A percentile compares a stretch with the other conserved stretches of the same genome.
These are phyloP conservation scores for Cladosporium sp. DNA, from an alignment of 2,329 filamentous ascomycete genomes.

Conservation along the genomic window DNA sequence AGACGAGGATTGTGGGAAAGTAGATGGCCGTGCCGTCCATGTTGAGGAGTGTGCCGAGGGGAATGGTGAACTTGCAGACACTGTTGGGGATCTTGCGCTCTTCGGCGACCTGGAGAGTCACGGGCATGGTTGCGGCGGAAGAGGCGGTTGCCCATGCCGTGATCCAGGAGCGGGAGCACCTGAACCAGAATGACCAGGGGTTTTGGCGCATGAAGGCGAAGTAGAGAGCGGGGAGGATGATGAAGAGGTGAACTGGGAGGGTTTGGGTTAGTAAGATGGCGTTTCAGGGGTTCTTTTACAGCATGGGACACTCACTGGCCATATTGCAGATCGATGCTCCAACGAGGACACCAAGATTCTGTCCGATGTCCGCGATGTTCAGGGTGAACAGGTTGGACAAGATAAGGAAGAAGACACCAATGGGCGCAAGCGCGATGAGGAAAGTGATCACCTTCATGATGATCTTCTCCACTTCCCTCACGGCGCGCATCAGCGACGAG, in stretches of 20 bases:
- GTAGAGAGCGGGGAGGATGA: slow-evolving; percentile 44
- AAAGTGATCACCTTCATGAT: slow-evolving; percentile 45
- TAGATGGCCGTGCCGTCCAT: slow-evolving; percentile 55
- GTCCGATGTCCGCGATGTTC: slow-evolving; percentile 44
- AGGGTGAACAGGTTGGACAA: slow-evolving; percentile 49
- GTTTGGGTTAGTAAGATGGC: neutral
- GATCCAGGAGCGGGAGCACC: slow-evolving; percentile 48
- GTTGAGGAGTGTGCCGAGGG: slow-evolving; percentile 47
- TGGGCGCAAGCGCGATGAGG: slow-evolving; percentile 47
- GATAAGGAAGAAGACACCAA: slow-evolving; percentile 53
- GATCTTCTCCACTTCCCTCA: slow-evolving; percentile 46
- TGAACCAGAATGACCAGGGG: slow-evolving; percentile 46
- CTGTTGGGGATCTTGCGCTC: slow-evolving; percentile 40
- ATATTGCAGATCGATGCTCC: slow-evolving; percentile 44
- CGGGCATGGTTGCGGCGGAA: slow-evolving; percentile 49
- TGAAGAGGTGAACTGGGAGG: slow-evolving; percentile 37
- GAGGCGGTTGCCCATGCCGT: slow-evolving; percentile 53
- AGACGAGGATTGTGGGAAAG: slow-evolving; percentile 50
- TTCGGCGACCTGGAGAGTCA: slow-evolving; percentile 42
- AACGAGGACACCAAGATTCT: slow-evolving; percentile 49
- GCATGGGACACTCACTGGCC: slow-evolving; percentile 27
- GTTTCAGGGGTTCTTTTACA: neutral
- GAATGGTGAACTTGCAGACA: slow-evolving; percentile 44
- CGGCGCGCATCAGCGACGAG: slow-evolving; percentile 39
- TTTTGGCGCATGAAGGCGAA: slow-evolving; percentile 41